Conservation (phyloP, 768 basidiomycete genomes). For the Hygrocybe punicea region DNA sequence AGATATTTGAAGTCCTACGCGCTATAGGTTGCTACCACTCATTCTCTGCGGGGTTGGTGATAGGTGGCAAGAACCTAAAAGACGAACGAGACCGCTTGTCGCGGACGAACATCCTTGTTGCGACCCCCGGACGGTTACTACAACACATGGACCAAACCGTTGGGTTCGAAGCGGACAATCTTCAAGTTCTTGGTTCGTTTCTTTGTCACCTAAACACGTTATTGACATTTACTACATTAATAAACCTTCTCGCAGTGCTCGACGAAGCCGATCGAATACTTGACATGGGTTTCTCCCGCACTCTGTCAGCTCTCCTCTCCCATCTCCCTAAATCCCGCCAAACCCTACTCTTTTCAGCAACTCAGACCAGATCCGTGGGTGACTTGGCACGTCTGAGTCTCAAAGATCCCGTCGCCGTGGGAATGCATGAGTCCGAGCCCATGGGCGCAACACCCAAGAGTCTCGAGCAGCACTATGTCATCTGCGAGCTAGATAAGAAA, state of each 20-base stretch:
- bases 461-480: slow-evolving; percentile 85
- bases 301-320: slow-evolving; percentile 83
- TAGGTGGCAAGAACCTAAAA: slow-evolving; percentile 93
- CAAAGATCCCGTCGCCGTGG: slow-evolving; percentile 73
- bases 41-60: slow-evolving; percentile 93
- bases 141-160: slow-evolving; percentile 99
- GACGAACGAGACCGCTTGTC: slow-evolving; percentile 86
- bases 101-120: slow-evolving; percentile 98
- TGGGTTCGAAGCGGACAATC: slow-evolving; percentile 85
- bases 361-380: slow-evolving; percentile 84
- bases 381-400: slow-evolving; percentile 90
- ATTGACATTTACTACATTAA: neutral
- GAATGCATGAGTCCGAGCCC: slow-evolving; percentile 48
- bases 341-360: slow-evolving; percentile 95
- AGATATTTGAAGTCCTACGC: slow-evolving; percentile 96
- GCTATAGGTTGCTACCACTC: slow-evolving; percentile 87
- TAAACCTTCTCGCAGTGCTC: slow-evolving; percentile 54
- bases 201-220: neutral
- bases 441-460: slow-evolving; percentile 63
- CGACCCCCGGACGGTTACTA: slow-evolving; percentile 89
- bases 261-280: slow-evolving; percentile 97
- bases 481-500: slow-evolving; percentile 82
- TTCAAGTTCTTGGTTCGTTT: slow-evolving; percentile 81
- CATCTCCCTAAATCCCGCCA: slow-evolving; percentile 91
- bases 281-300: slow-evolving; percentile 92